A percentile compares a stretch with the other conserved stretches of the same genome.
phyloP scores from a whole-genome alignment of 768 basidiomycete species.

The Crepidotus variabilis region DNA sequence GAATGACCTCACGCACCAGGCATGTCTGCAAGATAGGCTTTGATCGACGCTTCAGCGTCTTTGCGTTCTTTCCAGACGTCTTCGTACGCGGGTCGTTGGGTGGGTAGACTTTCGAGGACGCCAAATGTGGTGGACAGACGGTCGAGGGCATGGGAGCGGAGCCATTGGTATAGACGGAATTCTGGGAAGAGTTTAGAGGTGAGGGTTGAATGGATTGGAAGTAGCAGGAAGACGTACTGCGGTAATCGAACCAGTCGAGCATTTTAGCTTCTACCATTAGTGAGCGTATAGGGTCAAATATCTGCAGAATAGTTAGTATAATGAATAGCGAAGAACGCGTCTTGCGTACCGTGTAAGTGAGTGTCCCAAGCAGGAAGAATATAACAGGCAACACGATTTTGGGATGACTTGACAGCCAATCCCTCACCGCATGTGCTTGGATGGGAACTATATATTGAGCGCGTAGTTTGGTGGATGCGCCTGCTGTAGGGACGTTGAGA shows the following conservation, averaged over 20 bases:
- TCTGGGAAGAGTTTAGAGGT: conserved; percentile 34
- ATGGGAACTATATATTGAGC: conserved; percentile 60
- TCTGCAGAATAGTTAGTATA: conserved; percentile 35
- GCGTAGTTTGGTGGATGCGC: conserved; percentile 31
- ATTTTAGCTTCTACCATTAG: conserved; percentile 82
- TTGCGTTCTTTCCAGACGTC: conserved; percentile 83
- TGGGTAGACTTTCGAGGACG: conserved; percentile 9
- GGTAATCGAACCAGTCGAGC: conserved; percentile 79
- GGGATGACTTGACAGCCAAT: conserved; percentile 87
- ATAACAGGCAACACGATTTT: conserved; percentile 76
- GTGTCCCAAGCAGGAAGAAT: conserved; percentile 83
- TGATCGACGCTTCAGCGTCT: conserved; percentile 67
- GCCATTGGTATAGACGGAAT: conserved; percentile 73
- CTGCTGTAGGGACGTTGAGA: conserved; percentile 29
- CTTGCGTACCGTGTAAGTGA: conserved; percentile 77
- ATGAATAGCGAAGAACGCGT: neutral
- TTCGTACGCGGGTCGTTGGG: conserved; percentile 16
- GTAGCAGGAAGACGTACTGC: conserved; percentile 45
- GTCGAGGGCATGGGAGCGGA: conserved; percentile 58
- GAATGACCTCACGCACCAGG: conserved; percentile 49
- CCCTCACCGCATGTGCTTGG: conserved; percentile 62
- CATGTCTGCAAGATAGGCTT: conserved; percentile 70
- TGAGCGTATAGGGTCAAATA: conserved; percentile 90
- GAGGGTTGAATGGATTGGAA: neutral
- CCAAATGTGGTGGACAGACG: conserved; percentile 24